Base-by-base conservation (phyloP, 352 stramenopile genomes). In the Phytophthora brassicae region DNA sequence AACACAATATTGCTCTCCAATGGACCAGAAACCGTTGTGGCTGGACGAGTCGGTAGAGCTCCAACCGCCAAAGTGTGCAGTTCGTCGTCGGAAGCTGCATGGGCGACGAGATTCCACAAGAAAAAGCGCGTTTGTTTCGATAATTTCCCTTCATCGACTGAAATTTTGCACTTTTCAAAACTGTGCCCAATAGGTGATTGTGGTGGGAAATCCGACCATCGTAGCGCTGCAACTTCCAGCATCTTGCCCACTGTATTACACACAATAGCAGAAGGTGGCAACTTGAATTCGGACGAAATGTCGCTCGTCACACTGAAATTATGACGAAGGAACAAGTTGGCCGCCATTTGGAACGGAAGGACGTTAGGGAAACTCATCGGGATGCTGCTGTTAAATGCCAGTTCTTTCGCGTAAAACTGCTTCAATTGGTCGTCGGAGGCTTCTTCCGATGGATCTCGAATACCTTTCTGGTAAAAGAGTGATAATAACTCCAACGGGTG, bases 1-100 rank as follows among this genome's bases (percentile, higher is more conserved):
- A 92, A 74, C 3, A 93, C 72, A 47, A 94, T 92, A 47, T 77
- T 83, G 31, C 51, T 56, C n/a, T 90, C 81, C 0, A 90, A 49
- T n/a, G 64, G 64, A 0, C 84, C 84, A 0, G 72, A 29, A 7
- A 82, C 49, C 0, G 64, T 79, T 11, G 68, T 76, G 6, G 72
- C 64, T 4, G 84, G 80, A 3, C 84, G 76, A 17, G 56, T 70
- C 0, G 78, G 79, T 0, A 93, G 53, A 0, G 65, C 23, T 12
- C 67, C 51, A 3, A 84, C 80, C 3, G 41, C 68, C 24, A 92
- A 51, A 42, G 66, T 81, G 5, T 70, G 41, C 33, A 88, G 60
- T 24, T 67, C 64, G 29, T 92, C 84, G 13, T 16, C 41, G 0
- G 68, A 75, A 0, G 56, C 22, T 9, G 58, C 52, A 23, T 77